Evolutionary conservation across 148 eudicot species (phyloP), one percentile per base, ranked within the genome.

Genomic region (Suaeda aralocaspica): DNA sequence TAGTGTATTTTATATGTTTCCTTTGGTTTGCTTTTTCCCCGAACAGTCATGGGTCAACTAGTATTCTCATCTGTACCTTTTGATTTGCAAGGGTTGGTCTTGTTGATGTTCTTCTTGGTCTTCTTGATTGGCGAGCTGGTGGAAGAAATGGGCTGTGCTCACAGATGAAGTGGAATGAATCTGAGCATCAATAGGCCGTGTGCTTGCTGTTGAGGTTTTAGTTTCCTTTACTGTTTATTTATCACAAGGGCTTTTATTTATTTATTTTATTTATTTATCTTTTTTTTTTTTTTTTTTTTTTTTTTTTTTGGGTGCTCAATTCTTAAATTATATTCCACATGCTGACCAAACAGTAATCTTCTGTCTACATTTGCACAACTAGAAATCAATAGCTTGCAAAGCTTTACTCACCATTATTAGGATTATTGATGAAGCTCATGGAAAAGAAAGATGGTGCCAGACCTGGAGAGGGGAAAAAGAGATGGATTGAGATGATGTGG

Each of bases 121-220:
- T 94, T 78, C 97, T 94, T 81, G 99, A 94, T 77, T 94, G 97
- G 97, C 84, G 97, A 81, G 99, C 99, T 71, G 99, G 97, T 52
- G 97, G 99, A 72, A 86, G 96, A 71, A 86, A 72, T 84, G 91
- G 93, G 46, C 82, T 94, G 65, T 86, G 85, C 79, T 81, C 99
- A n/a, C 97, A 94, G 75, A 94, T 94, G 99, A 91, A 94, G 78
- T 94, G 99, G 99, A 94, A 91, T 51, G 99, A 94, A 70, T 94
- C 99, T 59, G 99, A 89, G 99, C 99, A 77, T 87, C 99, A 41
- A 91, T 94, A 69, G 97, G 99, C 30, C 87, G 97, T 24, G 97
- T 94, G 56, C 92, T 94, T 78, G 99, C 99, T 56, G 81, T 94
- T 78, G 97, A 94, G 96, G 99, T 94, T 55, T 74, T 69, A 51